Evolutionary conservation across 495 filamentous ascomycete species (phyloP), one percentile per base, ranked within the genome.

Genomic region (Gamarada debralockiae): DNA sequence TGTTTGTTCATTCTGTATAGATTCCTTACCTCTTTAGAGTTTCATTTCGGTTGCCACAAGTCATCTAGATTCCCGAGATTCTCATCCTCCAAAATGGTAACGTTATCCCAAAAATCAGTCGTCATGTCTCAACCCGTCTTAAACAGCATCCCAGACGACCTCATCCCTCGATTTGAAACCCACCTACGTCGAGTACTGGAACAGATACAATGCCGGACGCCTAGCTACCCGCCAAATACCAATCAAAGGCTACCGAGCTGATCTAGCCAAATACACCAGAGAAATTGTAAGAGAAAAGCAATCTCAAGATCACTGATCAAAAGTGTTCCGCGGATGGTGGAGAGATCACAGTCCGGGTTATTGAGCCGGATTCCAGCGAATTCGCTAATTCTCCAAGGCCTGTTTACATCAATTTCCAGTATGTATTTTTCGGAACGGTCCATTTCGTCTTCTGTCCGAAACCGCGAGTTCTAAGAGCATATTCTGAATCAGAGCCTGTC

Each of bases 341-440:
- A 4, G 29, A 36, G 25, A 37, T 48, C 14, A 22, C 27, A 9
- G 45, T 48, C 12, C 25, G 45, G 2, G 15, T 48, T n/a, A 9
- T 34, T 3, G 45, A 48, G 18, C 45, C 45, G 2, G 42, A 45
- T 27, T 17, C 14, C 7, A 25, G 13, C 2, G 29, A 17, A 9
- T 33, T 5, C 13, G 25, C 17, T 5, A n/a, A n/a, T 2, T 17
- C 24, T 7, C 15, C 13, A 29, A 48, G 45, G 14, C 27, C 27
- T 17, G 25, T 20, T 3, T 48, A 48, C 34, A 48, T 48, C 29
- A 48, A 48, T 48, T 48, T 48, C 20, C 45, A 48, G n/a, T n/a
- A n/a, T n/a, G n/a, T n/a, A n/a, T n/a, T n/a, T n/a, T n/a, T n/a
- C n/a, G n/a, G n/a, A n/a, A n/a, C n/a, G n/a, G n/a, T n/a, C n/a